A percentile compares a stretch with the other conserved stretches of the same genome.
Evolutionary conservation across 2,329 filamentous ascomycete genomes (phyloP).

Genomic region (Macrophomina tecta): DNA sequence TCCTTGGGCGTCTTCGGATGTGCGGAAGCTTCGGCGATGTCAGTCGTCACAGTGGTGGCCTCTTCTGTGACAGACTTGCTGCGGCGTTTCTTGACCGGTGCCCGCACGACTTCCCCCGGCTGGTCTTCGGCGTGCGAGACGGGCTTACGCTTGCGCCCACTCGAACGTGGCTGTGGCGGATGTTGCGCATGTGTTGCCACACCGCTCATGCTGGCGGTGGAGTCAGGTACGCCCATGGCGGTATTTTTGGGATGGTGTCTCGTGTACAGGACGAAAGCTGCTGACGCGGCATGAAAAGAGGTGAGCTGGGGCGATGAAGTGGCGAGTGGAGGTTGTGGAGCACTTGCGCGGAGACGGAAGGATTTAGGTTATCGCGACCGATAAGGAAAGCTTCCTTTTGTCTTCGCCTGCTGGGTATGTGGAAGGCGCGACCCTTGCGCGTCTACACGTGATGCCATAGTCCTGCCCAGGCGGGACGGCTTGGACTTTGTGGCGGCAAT

Average conservation of each 20-base stretch:
- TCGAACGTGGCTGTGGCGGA: conserved; percentile 17
- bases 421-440: neutral
- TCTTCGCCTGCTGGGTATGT: neutral
- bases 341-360: neutral
- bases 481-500: neutral
- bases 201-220: conserved; percentile 20
- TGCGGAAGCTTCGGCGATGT: neutral
- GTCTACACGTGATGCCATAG: conserved; percentile 16
- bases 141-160: conserved; percentile 20
- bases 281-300: conserved; percentile 18
- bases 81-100: conserved; percentile 7
- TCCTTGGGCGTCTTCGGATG: conserved; percentile 31
- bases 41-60: neutral
- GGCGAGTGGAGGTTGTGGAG: conserved; percentile 23
- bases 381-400: conserved; percentile 10
- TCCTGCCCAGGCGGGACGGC: neutral
- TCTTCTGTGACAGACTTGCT: neutral
- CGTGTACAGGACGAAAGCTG: neutral
- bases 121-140: conserved; percentile 13
- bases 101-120: neutral
- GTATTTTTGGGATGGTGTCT: conserved; percentile 12
- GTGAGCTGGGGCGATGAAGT: conserved; percentile 21
- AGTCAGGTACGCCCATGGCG: conserved; percentile 1
- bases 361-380: conserved; percentile 18
- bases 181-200: conserved; percentile 11